Base-by-base conservation (phyloP, 345 rosid species). In the Melastoma malabathricum region DNA sequence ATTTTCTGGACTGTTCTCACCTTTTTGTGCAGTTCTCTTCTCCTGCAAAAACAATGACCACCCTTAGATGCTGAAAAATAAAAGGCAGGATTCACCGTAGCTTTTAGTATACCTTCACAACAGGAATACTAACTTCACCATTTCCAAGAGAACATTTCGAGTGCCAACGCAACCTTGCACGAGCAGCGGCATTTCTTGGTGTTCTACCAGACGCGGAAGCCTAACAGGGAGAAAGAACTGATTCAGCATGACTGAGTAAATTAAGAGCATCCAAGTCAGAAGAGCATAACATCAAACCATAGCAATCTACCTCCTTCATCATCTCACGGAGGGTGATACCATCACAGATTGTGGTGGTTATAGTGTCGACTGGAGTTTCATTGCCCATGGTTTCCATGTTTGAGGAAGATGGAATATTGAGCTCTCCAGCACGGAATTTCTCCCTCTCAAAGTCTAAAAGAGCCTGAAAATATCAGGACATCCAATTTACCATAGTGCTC, bases 371-470 rank as follows among this genome's bases (percentile, higher is more conserved):
- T 80, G 66, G 88, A 68, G 58, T 82, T 56, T 80, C 85, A 39
- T 65, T 73, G 56, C 45, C 63, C 68, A 61, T 46, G 20, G 89
- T 70, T 60, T 75, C 87, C 15, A 67, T 43, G 7, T 66, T 77
- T 46, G 74, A 62, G 51, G 83, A 59, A 71, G 73, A 59, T 47
- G 81, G 73, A 57, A 72, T 50, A 47, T 54, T 64, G 54, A 75
- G 70, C 72, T 83, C 96, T 59, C 92, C 90, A 51, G 68, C 75
- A 48, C 23, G 44, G 48, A 66, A 72, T 68, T 81, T 80, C 52
- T 76, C 86, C 71, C 83, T 80, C 69, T 90, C 96, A 68, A 80
- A 90, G 54, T 90, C 98, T 58, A 90, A 86, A 45, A 90, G 94
- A 20, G 89, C 83, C 98, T 90, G 65, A 41, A 51, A 48, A 69